Base-by-base conservation (phyloP, 768 basidiomycete genomes). In the Peribolospora baueri region DNA sequence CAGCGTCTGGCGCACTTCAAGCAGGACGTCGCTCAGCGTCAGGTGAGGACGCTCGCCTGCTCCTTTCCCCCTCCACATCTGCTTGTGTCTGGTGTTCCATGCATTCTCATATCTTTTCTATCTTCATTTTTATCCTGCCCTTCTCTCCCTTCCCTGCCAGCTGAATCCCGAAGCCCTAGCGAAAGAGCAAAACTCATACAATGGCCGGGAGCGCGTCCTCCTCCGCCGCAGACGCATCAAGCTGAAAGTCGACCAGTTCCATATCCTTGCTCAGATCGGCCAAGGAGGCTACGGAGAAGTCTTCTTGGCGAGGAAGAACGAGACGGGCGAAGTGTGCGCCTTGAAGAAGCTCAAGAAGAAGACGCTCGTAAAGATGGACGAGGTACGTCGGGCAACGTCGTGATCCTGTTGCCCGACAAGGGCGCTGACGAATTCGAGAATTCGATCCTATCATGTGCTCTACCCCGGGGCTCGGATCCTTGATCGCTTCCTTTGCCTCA, bases 261-360 rank as follows among this genome's bases (percentile, higher is more conserved):
- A 93, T 64, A 91, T 98, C 66, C 90, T 98, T 60, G 87, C 88
- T 0, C 93, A 98, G 68, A 87, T 98, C 50, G 93, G 93, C 1
- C 93, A 98, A 70, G 93, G 93, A 9, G 93, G 93, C 3, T 98
- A 97, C 68, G 93, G 93, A 5, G 91, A 95, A 60, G 93, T 98
- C 37, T 98, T 83, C 65, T 74, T 98, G 52, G 93, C 93, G 7
- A 73, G 91, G 46, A 93, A 95, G 66, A 81, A 81, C 61, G 93
- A 98, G 62, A 84, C 90, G 1, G 84, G 87, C 38, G 86, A 97
- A 65, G 84, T 98, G 7, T 95, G 91, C 60, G 93, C 93, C 5
- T 70, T 97, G 54, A 97, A 98, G 74, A 91, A 84, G 71, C 91
- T 98, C 93, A 75, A 73, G 62, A 98, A 98, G 68, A 75, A 81